Evolutionary conservation across 768 basidiomycete genomes (phyloP).

Genomic region (Phallus indusiatus): DNA sequence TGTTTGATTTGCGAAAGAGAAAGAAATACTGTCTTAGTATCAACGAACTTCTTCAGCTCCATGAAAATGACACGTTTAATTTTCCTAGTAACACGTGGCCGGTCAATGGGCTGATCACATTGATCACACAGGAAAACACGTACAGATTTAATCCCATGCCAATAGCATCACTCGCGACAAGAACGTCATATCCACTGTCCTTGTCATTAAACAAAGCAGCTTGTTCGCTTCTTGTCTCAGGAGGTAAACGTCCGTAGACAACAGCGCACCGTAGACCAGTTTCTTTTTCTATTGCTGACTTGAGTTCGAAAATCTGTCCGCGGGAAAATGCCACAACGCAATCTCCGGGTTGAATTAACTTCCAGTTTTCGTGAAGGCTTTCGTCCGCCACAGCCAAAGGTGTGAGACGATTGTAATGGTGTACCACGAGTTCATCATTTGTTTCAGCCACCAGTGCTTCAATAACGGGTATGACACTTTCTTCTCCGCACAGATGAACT

Average conservation of each 20-base stretch:
- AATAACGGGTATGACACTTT: conserved; percentile 79
- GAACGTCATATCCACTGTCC: conserved; percentile 73
- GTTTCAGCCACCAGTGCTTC: conserved; percentile 56
- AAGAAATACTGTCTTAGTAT: conserved; percentile 34
- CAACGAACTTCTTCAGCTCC: conserved; percentile 57
- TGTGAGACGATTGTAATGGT: conserved; percentile 80
- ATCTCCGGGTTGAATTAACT: conserved; percentile 66
- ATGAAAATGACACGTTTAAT: conserved; percentile 84
- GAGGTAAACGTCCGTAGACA: conserved; percentile 86
- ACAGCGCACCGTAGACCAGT: conserved; percentile 82
- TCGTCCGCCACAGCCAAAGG: conserved; percentile 64
- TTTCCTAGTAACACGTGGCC: conserved; percentile 48
- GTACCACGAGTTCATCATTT: conserved; percentile 73
- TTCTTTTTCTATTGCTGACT: conserved; percentile 55
- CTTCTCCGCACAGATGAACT: conserved; percentile 93
- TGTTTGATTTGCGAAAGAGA: conserved; percentile 80
- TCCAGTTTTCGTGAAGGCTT: conserved; percentile 53
- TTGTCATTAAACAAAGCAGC: conserved; percentile 87
- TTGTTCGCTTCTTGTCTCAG: conserved; percentile 86
- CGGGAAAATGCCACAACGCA: conserved; percentile 86
- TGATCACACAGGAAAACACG: conserved; percentile 20
- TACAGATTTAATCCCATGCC: conserved; percentile 98
- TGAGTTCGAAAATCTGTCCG: conserved; percentile 63
- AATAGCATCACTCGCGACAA: conserved; percentile 91
- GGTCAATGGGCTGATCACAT: neutral